A percentile compares a stretch with the other conserved stretches of the same genome.
phyloP scores from a whole-genome alignment of 2,329 filamentous ascomycete genomes.

The Penicillium paneum region DNA sequence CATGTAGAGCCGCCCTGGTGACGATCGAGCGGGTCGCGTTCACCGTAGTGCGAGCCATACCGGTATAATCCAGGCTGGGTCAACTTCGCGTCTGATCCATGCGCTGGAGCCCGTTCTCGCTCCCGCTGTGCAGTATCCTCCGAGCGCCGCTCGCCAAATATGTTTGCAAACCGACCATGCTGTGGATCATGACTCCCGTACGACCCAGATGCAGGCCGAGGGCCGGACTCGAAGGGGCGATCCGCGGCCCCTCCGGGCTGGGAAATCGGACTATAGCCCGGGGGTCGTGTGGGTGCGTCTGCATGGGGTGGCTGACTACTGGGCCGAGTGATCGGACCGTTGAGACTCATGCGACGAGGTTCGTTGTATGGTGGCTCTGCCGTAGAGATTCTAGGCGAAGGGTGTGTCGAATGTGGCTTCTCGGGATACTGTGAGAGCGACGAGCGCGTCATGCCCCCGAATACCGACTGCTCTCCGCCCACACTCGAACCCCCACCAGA shows the following conservation, averaged over 20 bases:
- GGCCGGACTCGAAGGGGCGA: constrained; percentile 22
- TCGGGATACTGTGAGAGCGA: constrained; percentile 35
- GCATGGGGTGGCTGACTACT: constrained; percentile 43
- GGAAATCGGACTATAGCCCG: constrained; percentile 37
- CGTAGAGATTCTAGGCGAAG: constrained; percentile 35
- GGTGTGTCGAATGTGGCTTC: constrained; percentile 34
- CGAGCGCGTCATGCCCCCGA: constrained; percentile 30
- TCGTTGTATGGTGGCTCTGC: constrained; percentile 35
- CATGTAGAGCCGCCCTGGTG: constrained; percentile 29
- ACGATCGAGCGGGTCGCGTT: constrained; percentile 33
- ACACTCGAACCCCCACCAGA: constrained; percentile 33
- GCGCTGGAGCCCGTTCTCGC: constrained; percentile 28
- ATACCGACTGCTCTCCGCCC: constrained; percentile 32
- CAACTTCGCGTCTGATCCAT: constrained; percentile 32
- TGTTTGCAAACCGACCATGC: constrained; percentile 30
- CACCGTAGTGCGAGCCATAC: constrained; percentile 33
- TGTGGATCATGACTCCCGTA: constrained; percentile 34
- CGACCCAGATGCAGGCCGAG: constrained; percentile 25
- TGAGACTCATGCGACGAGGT: constrained; percentile 44
- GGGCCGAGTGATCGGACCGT: constrained; percentile 42
- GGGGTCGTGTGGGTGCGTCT: constrained; percentile 31
- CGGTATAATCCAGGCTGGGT: constrained; percentile 24
- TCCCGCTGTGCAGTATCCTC: constrained; percentile 39
- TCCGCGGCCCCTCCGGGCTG: constrained; percentile 28
- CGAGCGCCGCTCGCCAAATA: constrained; percentile 36